A percentile compares a stretch with the other conserved stretches of the same genome.
These are phyloP conservation scores for Eurotiales sp. DNA, from an alignment of 2,329 filamentous ascomycete genomes.

Conservation along the genomic window DNA sequence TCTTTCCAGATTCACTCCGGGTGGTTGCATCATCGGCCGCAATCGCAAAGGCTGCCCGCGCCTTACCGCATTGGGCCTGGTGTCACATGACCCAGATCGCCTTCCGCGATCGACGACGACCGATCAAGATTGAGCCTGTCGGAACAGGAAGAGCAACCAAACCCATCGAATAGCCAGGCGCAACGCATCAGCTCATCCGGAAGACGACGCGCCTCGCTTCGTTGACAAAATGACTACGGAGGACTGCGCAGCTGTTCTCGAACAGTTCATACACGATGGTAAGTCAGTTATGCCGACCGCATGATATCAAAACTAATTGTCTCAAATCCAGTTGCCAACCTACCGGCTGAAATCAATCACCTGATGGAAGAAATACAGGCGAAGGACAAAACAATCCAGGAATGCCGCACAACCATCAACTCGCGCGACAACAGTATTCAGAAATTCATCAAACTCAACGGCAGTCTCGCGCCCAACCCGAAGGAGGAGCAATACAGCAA, in stretches of 20 bases:
- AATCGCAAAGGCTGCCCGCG: background rate
- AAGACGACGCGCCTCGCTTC: background rate
- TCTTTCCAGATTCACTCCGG: too few relatives aligned
- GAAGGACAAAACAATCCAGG: conserved; percentile 59
- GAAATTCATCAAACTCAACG: conserved; percentile 62
- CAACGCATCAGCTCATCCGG: background rate
- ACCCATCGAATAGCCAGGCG: background rate
- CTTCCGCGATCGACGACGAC: background rate
- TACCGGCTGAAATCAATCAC: conserved; percentile 62
- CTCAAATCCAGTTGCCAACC: conserved; percentile 47
- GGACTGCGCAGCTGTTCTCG: conserved; percentile 61
- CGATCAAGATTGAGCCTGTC: too few relatives aligned
- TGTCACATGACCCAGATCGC: background rate
- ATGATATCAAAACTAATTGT: too few relatives aligned
- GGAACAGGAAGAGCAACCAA: too few relatives aligned
- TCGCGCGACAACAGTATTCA: conserved; percentile 60
- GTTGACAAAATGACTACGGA: conserved; percentile 36
- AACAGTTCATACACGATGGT: conserved; percentile 65
- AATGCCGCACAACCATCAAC: conserved; percentile 54
- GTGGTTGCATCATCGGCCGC: too few relatives aligned
- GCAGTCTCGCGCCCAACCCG: conserved; percentile 58
- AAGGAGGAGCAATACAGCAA: conserved; percentile 62
- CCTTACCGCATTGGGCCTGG: background rate
- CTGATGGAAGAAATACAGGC: conserved; percentile 64
- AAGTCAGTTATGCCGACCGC: conserved; percentile 14